Evolutionary conservation across 2,329 filamentous ascomycete species (phyloP), one percentile per base, ranked within the genome.

Genomic region (Calonectria honghensis): DNA sequence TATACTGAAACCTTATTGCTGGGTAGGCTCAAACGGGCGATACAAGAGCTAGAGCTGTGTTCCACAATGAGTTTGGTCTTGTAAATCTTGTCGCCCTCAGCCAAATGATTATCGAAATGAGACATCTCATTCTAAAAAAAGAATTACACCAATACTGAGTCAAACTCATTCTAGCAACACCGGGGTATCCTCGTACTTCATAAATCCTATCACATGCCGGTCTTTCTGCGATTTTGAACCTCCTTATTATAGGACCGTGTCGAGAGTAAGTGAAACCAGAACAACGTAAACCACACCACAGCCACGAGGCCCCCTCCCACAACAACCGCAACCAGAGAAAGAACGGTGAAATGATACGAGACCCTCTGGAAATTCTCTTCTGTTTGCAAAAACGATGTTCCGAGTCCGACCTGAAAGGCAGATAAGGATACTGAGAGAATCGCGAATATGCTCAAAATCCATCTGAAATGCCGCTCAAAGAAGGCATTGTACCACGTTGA

Each of bases 401-500:
- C 69, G 35, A 70, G 27, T 16, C 54, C 73, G 4, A 75, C 73
- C 24, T 75, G 73, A 41, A 75, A 57, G 20, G 69, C 69, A 4
- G 73, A 75, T 4, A 72, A 57, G 24, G 68, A 29, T 4, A 75
- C 57, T 7, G 50, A 69, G 10, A 75, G 31, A 27, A 72, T 72
- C 24, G 72, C 52, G 39, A 75, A 75, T 20, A 72, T 52, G 13
- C 31, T 66, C 29, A 72, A 37, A 5, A 75, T 51, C 73, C 69
- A 75, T 6, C 54, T 37, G 41, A 75, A 75, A 32, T 75, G 68
- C 4, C 65, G 65, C 13, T 72, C 57, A 31, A 75, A 75, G 14
- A 69, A 70, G 4, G 54, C 64, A 1, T 50, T 68, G 31, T 72
- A 72, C 35, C 70, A 59, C 24, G 50, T 66, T 14, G 73, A 69